Conservation (phyloP, 2,329 filamentous ascomycete genomes). For the Aspergillus carbonarius region DNA sequence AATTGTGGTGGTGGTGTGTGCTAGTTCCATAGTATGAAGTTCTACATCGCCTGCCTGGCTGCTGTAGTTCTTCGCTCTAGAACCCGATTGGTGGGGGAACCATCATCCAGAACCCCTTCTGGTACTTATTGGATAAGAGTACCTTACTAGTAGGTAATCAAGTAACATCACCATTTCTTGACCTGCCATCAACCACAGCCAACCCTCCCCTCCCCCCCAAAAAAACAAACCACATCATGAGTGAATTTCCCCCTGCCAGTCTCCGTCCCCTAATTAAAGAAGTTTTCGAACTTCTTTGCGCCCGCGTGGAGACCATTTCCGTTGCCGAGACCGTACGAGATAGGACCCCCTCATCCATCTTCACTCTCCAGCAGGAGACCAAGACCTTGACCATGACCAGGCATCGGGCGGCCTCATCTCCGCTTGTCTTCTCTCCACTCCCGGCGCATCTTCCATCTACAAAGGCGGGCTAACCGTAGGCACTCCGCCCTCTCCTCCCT, state of each 20-base stretch:
- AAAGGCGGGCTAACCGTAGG: conserved; percentile 59
- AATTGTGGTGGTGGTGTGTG: too few relatives aligned
- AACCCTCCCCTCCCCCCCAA: background rate
- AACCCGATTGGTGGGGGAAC: background rate
- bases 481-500: background rate
- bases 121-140: background rate
- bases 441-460: conserved; percentile 60
- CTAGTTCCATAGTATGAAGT: too few relatives aligned
- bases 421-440: conserved; percentile 57
- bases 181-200: background rate
- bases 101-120: background rate
- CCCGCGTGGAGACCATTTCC: conserved; percentile 57
- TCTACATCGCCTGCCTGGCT: too few relatives aligned
- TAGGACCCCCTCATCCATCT: background rate
- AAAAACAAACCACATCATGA: conserved; percentile 14
- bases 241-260: conserved; percentile 33
- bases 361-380: background rate
- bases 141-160: too few relatives aligned
- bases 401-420: conserved; percentile 64
- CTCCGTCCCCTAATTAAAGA: conserved; percentile 49
- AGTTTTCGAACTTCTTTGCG: conserved; percentile 54
- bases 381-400: conserved; percentile 28
- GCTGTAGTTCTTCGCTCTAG: background rate
- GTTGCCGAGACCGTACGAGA: conserved; percentile 59
- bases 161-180: background rate